Conservation (phyloP, 2,329 filamentous ascomycete genomes). For the Aspergillus vadensis region DNA sequence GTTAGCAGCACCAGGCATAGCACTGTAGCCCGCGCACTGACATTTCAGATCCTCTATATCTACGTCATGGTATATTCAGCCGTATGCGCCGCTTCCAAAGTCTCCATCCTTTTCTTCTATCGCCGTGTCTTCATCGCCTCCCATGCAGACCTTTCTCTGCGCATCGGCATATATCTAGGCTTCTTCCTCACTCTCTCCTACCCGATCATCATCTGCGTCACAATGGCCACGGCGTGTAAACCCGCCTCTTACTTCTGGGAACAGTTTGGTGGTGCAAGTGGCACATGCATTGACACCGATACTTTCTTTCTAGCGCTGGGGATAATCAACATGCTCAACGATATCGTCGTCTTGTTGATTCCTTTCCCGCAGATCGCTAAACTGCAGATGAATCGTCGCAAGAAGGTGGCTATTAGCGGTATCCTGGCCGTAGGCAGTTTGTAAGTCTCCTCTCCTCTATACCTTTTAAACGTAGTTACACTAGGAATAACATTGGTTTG, state of each 20-base stretch:
- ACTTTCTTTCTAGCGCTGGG: conserved; percentile 13
- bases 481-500: not conserved
- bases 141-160: conserved; percentile 12
- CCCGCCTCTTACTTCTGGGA: conserved; percentile 21
- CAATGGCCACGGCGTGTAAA: conserved; percentile 15
- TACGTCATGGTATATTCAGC: conserved; percentile 19
- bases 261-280: conserved; percentile 11
- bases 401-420: conserved; percentile 18
- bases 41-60: conserved; percentile 12
- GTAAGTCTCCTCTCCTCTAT: not conserved
- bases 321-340: conserved; percentile 16
- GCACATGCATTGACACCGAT: conserved; percentile 8
- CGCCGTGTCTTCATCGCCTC: conserved; percentile 22
- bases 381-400: conserved; percentile 16
- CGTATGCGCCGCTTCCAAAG: conserved; percentile 18
- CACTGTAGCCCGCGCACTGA: not conserved
- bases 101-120: conserved; percentile 28
- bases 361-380: conserved; percentile 11
- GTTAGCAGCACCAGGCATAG: conserved; percentile 4
- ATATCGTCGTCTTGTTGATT: conserved; percentile 1
- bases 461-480: not conserved
- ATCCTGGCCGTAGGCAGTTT: conserved; percentile 22
- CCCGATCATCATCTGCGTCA: conserved; percentile 16
- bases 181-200: conserved; percentile 18
- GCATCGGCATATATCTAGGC: conserved; percentile 9